A percentile compares a stretch with the other conserved stretches of the same genome.
phyloP scores from a whole-genome alignment of 2,329 filamentous ascomycete genomes.

The Pestalotiopsis sp. region DNA sequence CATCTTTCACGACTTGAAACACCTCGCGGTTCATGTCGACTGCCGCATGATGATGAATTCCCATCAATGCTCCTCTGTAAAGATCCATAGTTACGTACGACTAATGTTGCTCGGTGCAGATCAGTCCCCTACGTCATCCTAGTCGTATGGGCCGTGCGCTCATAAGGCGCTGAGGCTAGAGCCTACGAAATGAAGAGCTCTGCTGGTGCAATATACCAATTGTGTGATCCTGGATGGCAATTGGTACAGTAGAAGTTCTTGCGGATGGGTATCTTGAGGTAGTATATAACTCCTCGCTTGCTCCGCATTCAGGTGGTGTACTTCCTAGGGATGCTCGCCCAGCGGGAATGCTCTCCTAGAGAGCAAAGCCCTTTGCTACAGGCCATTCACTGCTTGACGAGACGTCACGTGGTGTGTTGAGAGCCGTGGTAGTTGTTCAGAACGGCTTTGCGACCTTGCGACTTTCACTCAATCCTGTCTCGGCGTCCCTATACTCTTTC shows the following conservation, averaged over 20 bases:
- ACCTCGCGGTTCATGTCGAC: neutral
- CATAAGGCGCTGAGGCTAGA: neutral
- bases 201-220: neutral
- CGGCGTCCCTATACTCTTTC: slow-evolving; percentile 89
- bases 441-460: slow-evolving; percentile 95
- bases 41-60: neutral
- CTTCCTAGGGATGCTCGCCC: too few species aligned
- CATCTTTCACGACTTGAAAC: neutral
- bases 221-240: too few species aligned
- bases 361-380: neutral
- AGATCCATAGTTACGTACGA: neutral
- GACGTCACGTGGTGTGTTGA: neutral
- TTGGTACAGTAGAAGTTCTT: too few species aligned
- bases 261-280: neutral
- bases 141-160: neutral
- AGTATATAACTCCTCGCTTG: neutral
- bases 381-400: neutral
- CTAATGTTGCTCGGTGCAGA: neutral
- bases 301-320: neutral
- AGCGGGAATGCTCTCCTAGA: neutral
- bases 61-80: neutral
- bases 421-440: slow-evolving; percentile 45
- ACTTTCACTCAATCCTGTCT: slow-evolving; percentile 74
- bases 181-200: neutral
- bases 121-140: neutral